Percentiles rank a stretch among this genome's conserved stretches.
These are phyloP conservation scores for Lentinula raphanica DNA, from an alignment of 768 basidiomycete genomes.

Conservation along the genomic window DNA sequence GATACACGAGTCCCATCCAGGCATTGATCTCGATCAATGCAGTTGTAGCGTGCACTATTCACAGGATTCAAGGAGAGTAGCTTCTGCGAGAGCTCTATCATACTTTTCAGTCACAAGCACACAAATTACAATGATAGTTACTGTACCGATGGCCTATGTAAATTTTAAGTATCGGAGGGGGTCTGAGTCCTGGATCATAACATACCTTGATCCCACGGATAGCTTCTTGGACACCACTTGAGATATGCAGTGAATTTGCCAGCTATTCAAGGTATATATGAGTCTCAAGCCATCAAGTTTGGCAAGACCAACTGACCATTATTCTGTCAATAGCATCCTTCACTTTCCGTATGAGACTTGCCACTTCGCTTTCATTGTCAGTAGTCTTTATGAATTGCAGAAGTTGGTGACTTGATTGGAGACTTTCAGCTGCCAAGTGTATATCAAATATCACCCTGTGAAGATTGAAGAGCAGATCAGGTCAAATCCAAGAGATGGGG, in stretches of 20 bases:
- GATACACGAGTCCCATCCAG: neutral
- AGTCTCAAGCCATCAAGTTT: neutral
- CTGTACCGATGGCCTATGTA: neutral
- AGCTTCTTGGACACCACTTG: neutral
- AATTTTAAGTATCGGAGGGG: neutral
- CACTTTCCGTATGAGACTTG: neutral
- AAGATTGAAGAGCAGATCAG: neutral
- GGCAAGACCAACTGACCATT: neutral
- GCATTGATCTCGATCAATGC: neutral
- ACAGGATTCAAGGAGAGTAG: neutral
- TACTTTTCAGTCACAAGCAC: neutral
- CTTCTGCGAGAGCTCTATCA: neutral
- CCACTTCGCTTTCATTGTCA: neutral
- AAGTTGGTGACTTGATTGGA: neutral
- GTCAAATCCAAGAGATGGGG: neutral
- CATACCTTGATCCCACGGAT: neutral
- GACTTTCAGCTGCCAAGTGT: neutral
- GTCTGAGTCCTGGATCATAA: neutral
- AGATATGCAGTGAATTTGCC: neutral
- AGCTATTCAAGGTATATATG: neutral
- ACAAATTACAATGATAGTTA: neutral
- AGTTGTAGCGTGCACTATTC: neutral
- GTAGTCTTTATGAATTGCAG: neutral
- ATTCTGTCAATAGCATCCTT: neutral
- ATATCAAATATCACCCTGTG: neutral